These are phyloP conservation scores for Schwanniomyces polymorphus DNA, from an alignment of 805 yeast species.

Conservation along the genomic window DNA sequence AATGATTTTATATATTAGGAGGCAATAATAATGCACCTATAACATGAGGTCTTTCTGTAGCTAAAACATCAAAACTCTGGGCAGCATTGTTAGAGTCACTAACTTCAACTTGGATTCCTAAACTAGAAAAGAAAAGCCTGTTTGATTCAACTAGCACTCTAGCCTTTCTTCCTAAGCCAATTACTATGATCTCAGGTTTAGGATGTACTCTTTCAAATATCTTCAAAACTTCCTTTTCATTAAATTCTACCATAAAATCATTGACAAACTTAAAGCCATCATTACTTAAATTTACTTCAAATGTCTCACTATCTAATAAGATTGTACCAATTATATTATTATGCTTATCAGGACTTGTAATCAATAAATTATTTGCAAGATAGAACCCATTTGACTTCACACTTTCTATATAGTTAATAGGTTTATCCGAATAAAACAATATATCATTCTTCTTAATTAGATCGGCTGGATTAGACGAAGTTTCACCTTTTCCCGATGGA, in stretches of 20 bases:
- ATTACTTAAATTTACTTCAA: slow-evolving; percentile 53
- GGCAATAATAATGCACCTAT: slow-evolving; percentile 76
- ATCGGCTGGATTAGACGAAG: slow-evolving; percentile 43
- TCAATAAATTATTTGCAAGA: slow-evolving; percentile 53
- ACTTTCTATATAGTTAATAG: slow-evolving; percentile 43
- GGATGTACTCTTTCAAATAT: slow-evolving; percentile 63
- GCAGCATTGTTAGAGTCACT: slow-evolving; percentile 67
- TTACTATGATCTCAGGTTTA: slow-evolving; percentile 70
- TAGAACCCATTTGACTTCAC: slow-evolving; percentile 56
- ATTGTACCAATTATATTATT: slow-evolving; percentile 47
- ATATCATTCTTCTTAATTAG: slow-evolving; percentile 44
- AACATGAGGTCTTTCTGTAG: slow-evolving; percentile 74
- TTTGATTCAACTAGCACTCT: slow-evolving; percentile 63
- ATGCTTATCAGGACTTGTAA: slow-evolving; percentile 39
- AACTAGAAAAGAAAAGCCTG: slow-evolving; percentile 43
- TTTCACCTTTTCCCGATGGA: slow-evolving; percentile 38
- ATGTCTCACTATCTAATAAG: slow-evolving; percentile 57
- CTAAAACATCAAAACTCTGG: slow-evolving; percentile 67
- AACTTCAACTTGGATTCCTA: slow-evolving; percentile 72
- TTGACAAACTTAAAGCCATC: slow-evolving; percentile 46
- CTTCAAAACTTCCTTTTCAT: slow-evolving; percentile 38
- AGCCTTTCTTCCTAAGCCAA: slow-evolving; percentile 68
- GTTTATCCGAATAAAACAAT: slow-evolving; percentile 41
- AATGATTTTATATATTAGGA: slow-evolving; percentile 47
- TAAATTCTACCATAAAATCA: slow-evolving; percentile 56